phyloP scores from a whole-genome alignment of 805 yeast genomes.

The Metschnikowia continentalis region DNA sequence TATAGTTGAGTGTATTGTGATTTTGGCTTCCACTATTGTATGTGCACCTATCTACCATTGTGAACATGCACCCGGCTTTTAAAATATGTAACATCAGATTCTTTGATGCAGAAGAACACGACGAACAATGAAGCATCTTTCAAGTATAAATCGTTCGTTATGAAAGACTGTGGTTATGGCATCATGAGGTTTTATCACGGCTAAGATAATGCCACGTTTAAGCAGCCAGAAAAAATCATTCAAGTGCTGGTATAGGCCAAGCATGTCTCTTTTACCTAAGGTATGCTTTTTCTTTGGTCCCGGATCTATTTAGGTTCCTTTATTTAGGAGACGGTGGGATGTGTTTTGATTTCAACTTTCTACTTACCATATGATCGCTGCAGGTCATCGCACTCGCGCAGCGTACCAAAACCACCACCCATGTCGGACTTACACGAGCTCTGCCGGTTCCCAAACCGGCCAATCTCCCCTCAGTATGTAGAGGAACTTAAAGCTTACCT shows the following conservation, averaged over 20 bases:
- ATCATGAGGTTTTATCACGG: no score
- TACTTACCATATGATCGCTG: background rate
- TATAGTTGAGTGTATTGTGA: background rate
- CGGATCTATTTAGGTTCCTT: no score
- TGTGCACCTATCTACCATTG: background rate
- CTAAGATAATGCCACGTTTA: no score
- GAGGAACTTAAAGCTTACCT: constrained; percentile 44
- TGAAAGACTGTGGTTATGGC: no score
- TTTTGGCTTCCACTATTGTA: background rate
- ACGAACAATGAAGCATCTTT: background rate
- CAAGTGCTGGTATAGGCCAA: no score
- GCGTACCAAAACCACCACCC: background rate
- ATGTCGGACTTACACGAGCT: constrained; percentile 76
- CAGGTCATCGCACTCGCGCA: constrained; percentile 2
- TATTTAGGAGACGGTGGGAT: no score
- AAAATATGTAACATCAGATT: background rate
- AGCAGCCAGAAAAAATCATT: no score
- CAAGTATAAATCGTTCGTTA: no score
- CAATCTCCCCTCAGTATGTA: constrained; percentile 47
- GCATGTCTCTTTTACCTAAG: no score
- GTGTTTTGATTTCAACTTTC: background rate
- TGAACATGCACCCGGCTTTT: background rate
- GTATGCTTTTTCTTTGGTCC: no score
- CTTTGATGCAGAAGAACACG: background rate
- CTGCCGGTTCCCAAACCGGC: constrained; percentile 46